Evolutionary conservation across 2,329 filamentous ascomycete species (phyloP).

Genomic region (Clarireedia sp.): DNA sequence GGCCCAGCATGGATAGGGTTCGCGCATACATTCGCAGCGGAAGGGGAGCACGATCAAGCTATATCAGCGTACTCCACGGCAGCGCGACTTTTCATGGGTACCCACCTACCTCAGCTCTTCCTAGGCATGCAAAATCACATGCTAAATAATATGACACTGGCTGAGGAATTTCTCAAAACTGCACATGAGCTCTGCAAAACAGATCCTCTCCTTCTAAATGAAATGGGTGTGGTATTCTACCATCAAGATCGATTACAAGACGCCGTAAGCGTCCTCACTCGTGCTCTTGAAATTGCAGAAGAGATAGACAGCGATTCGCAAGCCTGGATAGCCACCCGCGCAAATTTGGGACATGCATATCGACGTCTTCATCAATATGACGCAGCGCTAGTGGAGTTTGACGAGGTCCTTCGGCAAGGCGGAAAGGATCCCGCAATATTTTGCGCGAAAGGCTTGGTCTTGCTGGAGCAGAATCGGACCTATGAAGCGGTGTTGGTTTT

Average conservation of each 20-base stretch:
- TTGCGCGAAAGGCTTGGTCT: conserved; percentile 72
- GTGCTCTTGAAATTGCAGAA: conserved; percentile 68
- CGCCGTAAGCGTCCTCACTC: conserved; percentile 69
- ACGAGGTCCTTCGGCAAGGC: conserved; percentile 76
- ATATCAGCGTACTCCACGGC: conserved; percentile 97
- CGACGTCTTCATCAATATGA: conserved; percentile 62
- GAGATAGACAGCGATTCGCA: conserved; percentile 75
- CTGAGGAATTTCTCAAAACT: conserved; percentile 88
- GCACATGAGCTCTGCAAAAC: conserved; percentile 76
- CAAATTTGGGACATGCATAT: conserved; percentile 84
- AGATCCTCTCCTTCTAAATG: conserved; percentile 87
- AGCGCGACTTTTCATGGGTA: conserved; percentile 89
- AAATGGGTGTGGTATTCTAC: conserved; percentile 93
- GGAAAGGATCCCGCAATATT: conserved; percentile 74
- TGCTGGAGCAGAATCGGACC: conserved; percentile 66
- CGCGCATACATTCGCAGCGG: conserved; percentile 93
- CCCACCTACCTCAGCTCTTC: conserved; percentile 90
- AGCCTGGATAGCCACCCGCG: conserved; percentile 75
- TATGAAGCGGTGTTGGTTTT: conserved; percentile 74
- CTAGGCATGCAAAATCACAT: conserved; percentile 97
- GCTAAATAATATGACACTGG: conserved; percentile 87
- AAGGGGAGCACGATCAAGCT: conserved; percentile 96
- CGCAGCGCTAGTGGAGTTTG: conserved; percentile 71
- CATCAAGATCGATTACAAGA: conserved; percentile 74
- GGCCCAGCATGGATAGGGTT: conserved; percentile 98